phyloP scores from a whole-genome alignment of 176 grass and related monocot species.

The Otatea glauca region DNA sequence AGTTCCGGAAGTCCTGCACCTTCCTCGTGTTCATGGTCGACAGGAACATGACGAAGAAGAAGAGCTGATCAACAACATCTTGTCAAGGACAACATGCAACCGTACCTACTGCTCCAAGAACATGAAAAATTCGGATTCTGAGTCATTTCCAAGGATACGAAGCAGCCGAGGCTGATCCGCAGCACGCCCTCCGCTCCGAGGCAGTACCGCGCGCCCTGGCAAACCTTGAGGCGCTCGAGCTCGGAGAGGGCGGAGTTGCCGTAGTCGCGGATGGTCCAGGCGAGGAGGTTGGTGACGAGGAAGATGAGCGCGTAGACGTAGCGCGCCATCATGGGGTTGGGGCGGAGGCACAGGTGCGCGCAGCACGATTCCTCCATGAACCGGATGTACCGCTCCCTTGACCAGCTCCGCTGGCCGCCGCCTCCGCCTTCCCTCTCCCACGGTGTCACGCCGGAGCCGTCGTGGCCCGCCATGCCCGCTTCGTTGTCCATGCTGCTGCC shows the following conservation, averaged over 20 bases:
- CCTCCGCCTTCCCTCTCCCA: neutral
- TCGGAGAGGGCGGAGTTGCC: slow-evolving; percentile 66
- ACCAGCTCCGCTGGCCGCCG: neutral
- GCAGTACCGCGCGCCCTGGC: slow-evolving; percentile 65
- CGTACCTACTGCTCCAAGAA: neutral
- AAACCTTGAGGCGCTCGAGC: slow-evolving; percentile 63
- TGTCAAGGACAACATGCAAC: slow-evolving; percentile 39
- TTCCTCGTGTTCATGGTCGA: slow-evolving; percentile 69
- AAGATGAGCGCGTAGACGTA: slow-evolving; percentile 93
- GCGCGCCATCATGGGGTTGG: slow-evolving; percentile 80
- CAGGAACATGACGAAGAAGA: slow-evolving; percentile 97
- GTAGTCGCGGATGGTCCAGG: slow-evolving; percentile 92
- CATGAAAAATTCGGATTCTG: neutral
- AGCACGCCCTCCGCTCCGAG: slow-evolving; percentile 91
- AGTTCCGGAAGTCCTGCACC: slow-evolving; percentile 71
- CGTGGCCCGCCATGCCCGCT: neutral
- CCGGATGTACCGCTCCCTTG: slow-evolving; percentile 40
- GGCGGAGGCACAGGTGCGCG: slow-evolving; percentile 50
- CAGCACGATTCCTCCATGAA: slow-evolving; percentile 75
- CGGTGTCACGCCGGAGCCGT: neutral
- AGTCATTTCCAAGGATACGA: slow-evolving; percentile 65
- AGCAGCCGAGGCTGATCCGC: slow-evolving; percentile 91
- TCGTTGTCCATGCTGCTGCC: neutral
- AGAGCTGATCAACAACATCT: slow-evolving; percentile 41
- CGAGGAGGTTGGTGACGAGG: slow-evolving; percentile 79